phyloP scores from a whole-genome alignment of 2,329 filamentous ascomycete species.

The Aspergillus ibericus region DNA sequence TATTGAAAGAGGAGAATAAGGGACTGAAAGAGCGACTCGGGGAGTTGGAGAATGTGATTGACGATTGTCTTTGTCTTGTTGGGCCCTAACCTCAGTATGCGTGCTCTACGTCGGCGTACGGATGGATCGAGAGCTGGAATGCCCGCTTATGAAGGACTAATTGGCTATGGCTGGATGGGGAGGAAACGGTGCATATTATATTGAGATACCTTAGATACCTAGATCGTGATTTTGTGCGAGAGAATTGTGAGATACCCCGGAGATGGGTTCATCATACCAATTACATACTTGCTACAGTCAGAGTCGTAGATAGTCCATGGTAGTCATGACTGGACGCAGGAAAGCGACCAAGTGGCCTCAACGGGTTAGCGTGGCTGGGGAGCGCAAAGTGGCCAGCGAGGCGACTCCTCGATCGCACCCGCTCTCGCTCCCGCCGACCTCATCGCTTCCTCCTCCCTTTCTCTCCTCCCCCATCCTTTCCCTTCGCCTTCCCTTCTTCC shows the following conservation, averaged over 20 bases:
- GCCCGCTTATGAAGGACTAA: neutral
- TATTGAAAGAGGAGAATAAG: conserved; percentile 57
- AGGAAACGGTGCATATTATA: conserved; percentile 1
- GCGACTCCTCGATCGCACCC: conserved; percentile 28
- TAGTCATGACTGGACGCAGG: conserved; percentile 10
- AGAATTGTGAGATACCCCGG: neutral
- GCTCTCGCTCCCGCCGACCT: conserved; percentile 25
- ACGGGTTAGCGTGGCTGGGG: conserved; percentile 36
- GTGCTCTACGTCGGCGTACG: neutral
- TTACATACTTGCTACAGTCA: too few species aligned
- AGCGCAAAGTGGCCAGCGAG: conserved; percentile 40
- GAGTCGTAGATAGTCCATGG: too few species aligned
- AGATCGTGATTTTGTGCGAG: neutral
- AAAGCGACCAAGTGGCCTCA: conserved; percentile 42
- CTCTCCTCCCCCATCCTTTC: conserved; percentile 22
- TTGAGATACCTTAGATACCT: conserved; percentile 9
- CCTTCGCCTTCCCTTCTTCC: conserved; percentile 26
- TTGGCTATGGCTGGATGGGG: neutral
- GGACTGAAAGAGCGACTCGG: conserved; percentile 54
- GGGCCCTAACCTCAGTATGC: conserved; percentile 25
- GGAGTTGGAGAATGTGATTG: conserved; percentile 56
- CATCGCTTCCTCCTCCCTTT: conserved; percentile 24
- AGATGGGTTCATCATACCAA: neutral
- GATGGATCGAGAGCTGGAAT: neutral
- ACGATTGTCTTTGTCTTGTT: conserved; percentile 58